These are phyloP conservation scores for Trichophyton simii DNA, from an alignment of 2,329 filamentous ascomycete species.

Conservation along the genomic window DNA sequence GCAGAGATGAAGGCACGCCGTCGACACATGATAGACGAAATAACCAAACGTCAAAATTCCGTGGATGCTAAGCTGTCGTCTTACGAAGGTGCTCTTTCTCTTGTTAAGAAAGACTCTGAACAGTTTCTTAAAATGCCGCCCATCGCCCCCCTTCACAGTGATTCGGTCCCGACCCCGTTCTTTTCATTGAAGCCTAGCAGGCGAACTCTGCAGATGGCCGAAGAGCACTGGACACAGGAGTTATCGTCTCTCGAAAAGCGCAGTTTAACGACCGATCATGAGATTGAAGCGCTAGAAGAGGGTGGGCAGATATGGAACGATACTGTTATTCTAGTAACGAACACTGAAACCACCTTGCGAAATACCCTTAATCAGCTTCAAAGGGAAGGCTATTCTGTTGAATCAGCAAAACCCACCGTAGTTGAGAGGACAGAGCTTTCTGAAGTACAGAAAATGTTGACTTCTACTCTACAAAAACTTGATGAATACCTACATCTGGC, in stretches of 20 bases:
- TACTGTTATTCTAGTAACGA: constrained; percentile 38
- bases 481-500: constrained; percentile 40
- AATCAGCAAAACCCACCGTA: neutral
- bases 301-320: constrained; percentile 48
- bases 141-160: constrained; percentile 25
- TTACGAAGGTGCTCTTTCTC: constrained; percentile 43
- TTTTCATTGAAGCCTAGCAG: constrained; percentile 43
- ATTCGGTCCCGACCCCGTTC: constrained; percentile 29
- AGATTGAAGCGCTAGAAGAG: constrained; percentile 46
- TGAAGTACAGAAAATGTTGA: constrained; percentile 35
- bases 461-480: constrained; percentile 35
- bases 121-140: constrained; percentile 41
- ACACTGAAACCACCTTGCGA: constrained; percentile 38
- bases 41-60: constrained; percentile 43
- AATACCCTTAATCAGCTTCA: constrained; percentile 27
- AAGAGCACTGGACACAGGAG: constrained; percentile 44
- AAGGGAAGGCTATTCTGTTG: constrained; percentile 10
- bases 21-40: constrained; percentile 39
- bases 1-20: constrained; percentile 44
- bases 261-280: constrained; percentile 37
- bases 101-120: constrained; percentile 44
- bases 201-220: constrained; percentile 48
- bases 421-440: constrained; percentile 4
- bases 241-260: constrained; percentile 33
- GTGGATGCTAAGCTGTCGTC: constrained; percentile 47